These are phyloP conservation scores for Coffea canephora DNA, from an alignment of 257 asterid species.

Conservation along the genomic window DNA sequence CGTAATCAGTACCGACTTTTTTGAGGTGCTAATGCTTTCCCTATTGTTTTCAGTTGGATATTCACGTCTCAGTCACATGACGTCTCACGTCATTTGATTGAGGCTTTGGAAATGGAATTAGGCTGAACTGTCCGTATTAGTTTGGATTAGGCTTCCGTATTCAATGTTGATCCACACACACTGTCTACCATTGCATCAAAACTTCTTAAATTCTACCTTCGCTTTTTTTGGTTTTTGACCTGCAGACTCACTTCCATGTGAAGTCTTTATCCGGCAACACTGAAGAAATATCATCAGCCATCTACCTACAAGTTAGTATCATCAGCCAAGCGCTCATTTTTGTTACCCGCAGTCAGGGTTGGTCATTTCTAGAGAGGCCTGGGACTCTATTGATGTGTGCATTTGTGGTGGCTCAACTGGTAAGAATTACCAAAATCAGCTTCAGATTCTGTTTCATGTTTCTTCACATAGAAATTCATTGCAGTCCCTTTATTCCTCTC, in stretches of 20 bases:
- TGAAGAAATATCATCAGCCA: slow-evolving; percentile 29
- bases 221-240: background rate
- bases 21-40: slow-evolving; percentile 14
- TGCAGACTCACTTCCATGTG: slow-evolving; percentile 29
- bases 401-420: slow-evolving; percentile 33
- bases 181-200: background rate
- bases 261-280: slow-evolving; percentile 20
- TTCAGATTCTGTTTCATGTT: background rate
- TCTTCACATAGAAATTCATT: background rate
- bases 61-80: background rate
- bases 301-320: slow-evolving; percentile 34
- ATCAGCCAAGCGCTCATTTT: slow-evolving; percentile 33
- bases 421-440: background rate
- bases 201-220: background rate
- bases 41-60: background rate
- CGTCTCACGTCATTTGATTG: background rate
- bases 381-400: slow-evolving; percentile 31
- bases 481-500: background rate
- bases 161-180: background rate
- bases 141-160: no score
- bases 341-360: slow-evolving; percentile 30
- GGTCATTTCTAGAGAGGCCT: slow-evolving; percentile 37
- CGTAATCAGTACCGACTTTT: slow-evolving; percentile 16
- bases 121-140: no score
- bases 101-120: background rate